phyloP scores from a whole-genome alignment of 352 stramenopile genomes.

The Saprolegnia parasitica region DNA sequence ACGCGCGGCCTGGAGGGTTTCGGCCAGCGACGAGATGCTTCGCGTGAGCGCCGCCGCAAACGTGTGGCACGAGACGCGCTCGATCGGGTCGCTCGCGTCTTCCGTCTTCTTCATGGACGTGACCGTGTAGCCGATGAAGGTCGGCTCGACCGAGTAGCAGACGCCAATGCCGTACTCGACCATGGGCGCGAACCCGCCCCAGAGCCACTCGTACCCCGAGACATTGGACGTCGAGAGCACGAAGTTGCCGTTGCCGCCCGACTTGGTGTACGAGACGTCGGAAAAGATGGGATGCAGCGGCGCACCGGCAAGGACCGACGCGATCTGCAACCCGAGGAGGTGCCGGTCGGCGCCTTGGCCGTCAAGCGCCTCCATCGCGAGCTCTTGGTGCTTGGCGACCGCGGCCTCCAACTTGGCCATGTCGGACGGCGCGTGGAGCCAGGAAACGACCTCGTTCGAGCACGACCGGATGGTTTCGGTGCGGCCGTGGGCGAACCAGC shows the following conservation, averaged over 20 bases:
- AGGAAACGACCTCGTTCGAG: constrained; percentile 67
- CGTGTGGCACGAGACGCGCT: constrained; percentile 20
- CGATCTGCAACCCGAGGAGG: constrained; percentile 89
- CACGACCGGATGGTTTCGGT: constrained; percentile 86
- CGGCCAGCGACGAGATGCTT: not conserved
- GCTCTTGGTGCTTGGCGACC: constrained; percentile 80
- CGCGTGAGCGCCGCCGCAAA: not conserved
- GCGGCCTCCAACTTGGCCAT: constrained; percentile 63
- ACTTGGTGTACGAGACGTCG: constrained; percentile 75
- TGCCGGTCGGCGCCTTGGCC: constrained; percentile 88
- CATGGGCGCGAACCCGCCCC: constrained; percentile 91
- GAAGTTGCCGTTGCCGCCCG: constrained; percentile 84
- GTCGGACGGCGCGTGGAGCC: constrained; percentile 53
- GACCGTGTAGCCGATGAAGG: constrained; percentile 91
- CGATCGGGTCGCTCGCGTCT: constrained; percentile 25
- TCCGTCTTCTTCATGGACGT: constrained; percentile 66
- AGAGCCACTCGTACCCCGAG: constrained; percentile 93
- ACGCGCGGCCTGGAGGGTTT: not conserved
- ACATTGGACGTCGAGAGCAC: constrained; percentile 94
- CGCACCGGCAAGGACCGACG: constrained; percentile 63
- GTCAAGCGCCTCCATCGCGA: constrained; percentile 63
- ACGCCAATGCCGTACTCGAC: constrained; percentile 89
- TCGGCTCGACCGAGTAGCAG: constrained; percentile 88
- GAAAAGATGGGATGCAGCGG: constrained; percentile 71
- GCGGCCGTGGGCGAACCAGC: constrained; percentile 89